Evolutionary conservation across 148 eudicot species (phyloP).

Genomic region (Linanthus parryae): DNA sequence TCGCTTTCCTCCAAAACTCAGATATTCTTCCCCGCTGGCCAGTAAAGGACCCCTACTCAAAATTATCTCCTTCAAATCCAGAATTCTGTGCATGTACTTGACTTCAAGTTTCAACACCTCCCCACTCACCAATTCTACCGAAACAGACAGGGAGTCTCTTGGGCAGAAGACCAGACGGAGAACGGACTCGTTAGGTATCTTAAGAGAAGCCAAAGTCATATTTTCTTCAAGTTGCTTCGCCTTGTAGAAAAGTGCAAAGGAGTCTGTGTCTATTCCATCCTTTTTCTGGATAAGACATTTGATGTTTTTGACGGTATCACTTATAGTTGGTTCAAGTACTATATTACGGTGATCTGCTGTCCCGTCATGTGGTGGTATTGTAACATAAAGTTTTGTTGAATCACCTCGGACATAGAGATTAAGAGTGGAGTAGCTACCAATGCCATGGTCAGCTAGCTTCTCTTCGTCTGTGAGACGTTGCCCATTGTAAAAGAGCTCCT

Average conservation of each 20-base stretch:
- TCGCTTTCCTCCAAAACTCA: neutral
- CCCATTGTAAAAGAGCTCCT: constrained; percentile 11
- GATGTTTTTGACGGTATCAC: constrained; percentile 17
- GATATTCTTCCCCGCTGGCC: neutral
- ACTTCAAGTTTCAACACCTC: constrained; percentile 17
- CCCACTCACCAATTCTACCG: too few species aligned
- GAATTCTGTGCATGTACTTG: constrained; percentile 15
- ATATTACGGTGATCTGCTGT: too few species aligned
- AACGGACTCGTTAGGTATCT: constrained; percentile 7
- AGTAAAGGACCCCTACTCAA: constrained; percentile 7
- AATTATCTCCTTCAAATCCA: constrained; percentile 16
- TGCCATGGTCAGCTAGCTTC: constrained; percentile 17
- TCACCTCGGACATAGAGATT: constrained; percentile 11
- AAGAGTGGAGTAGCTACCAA: constrained; percentile 22
- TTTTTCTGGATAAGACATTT: constrained; percentile 11
- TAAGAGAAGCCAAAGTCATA: constrained; percentile 13
- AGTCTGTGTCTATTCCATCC: constrained; percentile 4
- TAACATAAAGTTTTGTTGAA: constrained; percentile 8
- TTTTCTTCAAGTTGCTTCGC: constrained; percentile 19
- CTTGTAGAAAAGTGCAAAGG: constrained; percentile 14
- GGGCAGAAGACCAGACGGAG: constrained; percentile 25
- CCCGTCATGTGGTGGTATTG: constrained; percentile 9
- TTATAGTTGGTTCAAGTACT: neutral
- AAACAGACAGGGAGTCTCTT: constrained; percentile 11
- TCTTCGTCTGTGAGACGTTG: constrained; percentile 12